Base-by-base conservation (phyloP, 148 eudicot species). In the Dianthus caryophyllus region DNA sequence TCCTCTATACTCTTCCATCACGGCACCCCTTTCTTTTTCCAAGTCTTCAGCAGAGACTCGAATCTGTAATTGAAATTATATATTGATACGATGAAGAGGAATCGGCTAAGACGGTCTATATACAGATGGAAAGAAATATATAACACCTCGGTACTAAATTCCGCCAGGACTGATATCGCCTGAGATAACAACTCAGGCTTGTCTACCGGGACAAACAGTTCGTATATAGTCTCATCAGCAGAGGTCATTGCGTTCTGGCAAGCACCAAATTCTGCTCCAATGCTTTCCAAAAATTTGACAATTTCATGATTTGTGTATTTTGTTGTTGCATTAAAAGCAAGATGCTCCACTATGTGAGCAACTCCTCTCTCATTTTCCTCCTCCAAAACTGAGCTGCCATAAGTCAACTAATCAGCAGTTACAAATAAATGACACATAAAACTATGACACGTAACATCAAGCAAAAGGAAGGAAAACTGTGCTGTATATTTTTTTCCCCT, bases 11-110 rank as follows among this genome's bases (percentile, higher is more conserved):
- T 91, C 97, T 74, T 88, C 97, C 86, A 91, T 78, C 26, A 91
- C 96, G 65, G 97, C 97, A 46, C 97, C 97, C 76, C 97, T 91
- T 80, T 91, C 97, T 69, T 88, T 91, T 67, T 88, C 89, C 78
- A 91, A 82, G 77, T 91, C 97, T 75, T 82, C 85, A n/a, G 68
- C 70, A 70, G 97, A 86, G 59, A 83, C 87, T 65, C 96, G 83
- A 65, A 91, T 81, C 97, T 91, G 75, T 71, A 30, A n/a, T 21
- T 48, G 22, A 27, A 44, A 65, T 65, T 41, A 44, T 55, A 15
- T 26, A 49, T 75, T 18, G n/a, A 31, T 7, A 58, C 9, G 51
- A 71, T 4, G 15, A 65, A 17, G 26, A 49, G 15, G 39, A 46
- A 4, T 57, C 33, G 13, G 44, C 44, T 25, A 21, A 33, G 44